Conservation (phyloP, 306 rosid genomes). For the Cercis canadensis region DNA sequence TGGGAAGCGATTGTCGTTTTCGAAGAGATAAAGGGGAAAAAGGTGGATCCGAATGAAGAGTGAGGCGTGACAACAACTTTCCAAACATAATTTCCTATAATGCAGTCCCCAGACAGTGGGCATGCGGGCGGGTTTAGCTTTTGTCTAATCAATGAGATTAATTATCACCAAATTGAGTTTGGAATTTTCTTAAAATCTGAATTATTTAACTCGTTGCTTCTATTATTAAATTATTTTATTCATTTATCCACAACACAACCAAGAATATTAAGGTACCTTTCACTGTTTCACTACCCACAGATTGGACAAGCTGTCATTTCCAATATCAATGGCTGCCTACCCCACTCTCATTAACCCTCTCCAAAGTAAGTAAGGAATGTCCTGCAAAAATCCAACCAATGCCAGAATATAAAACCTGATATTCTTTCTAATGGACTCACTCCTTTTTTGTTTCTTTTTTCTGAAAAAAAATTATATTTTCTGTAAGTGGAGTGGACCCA, state of each 20-base stretch:
- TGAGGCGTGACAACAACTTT: neutral
- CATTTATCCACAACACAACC: neutral
- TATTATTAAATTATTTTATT: no score
- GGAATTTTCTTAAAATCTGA: no score
- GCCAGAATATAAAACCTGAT: no score
- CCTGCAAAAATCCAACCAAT: conserved; percentile 33
- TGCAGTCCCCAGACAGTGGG: neutral
- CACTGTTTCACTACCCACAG: conserved; percentile 9
- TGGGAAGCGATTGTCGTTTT: no score
- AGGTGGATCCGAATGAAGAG: no score
- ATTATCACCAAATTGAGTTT: no score
- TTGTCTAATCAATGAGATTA: conserved; percentile 21
- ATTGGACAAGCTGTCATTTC: conserved; percentile 39
- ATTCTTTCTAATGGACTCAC: neutral
- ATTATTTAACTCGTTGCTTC: no score
- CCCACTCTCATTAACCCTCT: conserved; percentile 32
- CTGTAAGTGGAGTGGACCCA: no score
- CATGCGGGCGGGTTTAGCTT: neutral
- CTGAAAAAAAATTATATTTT: no score
- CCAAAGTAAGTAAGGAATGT: conserved; percentile 39
- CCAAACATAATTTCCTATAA: neutral
- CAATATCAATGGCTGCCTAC: neutral
- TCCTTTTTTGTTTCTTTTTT: neutral
- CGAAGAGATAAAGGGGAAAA: no score
- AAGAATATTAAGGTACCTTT: conserved; percentile 18